Evolutionary conservation across 129 eudicot species (phyloP), one percentile per base, ranked within the genome.

Genomic region (Ambrosia trifida): DNA sequence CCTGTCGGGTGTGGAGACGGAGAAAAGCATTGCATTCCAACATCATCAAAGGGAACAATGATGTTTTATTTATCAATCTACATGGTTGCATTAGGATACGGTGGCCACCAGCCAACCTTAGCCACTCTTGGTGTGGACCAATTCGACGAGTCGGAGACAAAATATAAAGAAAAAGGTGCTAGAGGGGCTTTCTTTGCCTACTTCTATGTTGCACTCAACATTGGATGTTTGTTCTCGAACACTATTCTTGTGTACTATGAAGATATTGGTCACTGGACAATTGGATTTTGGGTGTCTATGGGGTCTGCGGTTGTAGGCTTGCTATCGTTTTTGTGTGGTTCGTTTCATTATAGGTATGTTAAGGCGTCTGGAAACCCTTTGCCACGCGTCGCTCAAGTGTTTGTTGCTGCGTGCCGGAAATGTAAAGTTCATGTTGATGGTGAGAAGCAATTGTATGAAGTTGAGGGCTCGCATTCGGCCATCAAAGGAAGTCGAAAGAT

Each of bases 111-210:
- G 40, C 97, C 97, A 4, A 91, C 94, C 1, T 14, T 88, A 18
- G 97, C 96, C 36, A 88, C 97, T 57, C 88, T 88, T 32, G 97
- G 97, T 9, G 78, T 94, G 1, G 96, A 92, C 78, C 98, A 92
- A 54, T 92, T 92, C 16, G 91, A 85, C 8, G 90, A 80, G 32
- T 47, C 78, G 3, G 64, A 76, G 51, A 80, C 84, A 9, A 84
- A 83, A 72, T 49, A 75, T 32, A 75, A 31, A 66, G 78, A 73
- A 20, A 74, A 61, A 43, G 46, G 64, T 2, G 63, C 87, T 0
- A 88, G 70, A 71, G 81, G 83, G 33, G 91, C 81, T 20, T 92
- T 86, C 80, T 92, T 88, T 31, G 73, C 82, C 70, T 89, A 83
- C 79, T 92, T 92, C 70, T 92, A 92, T 65, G 86, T 86, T 20